A percentile compares a stretch with the other conserved stretches of the same genome.
Evolutionary conservation across 78 protist species (phyloP).

Genomic region (Isochrysis galbana): DNA sequence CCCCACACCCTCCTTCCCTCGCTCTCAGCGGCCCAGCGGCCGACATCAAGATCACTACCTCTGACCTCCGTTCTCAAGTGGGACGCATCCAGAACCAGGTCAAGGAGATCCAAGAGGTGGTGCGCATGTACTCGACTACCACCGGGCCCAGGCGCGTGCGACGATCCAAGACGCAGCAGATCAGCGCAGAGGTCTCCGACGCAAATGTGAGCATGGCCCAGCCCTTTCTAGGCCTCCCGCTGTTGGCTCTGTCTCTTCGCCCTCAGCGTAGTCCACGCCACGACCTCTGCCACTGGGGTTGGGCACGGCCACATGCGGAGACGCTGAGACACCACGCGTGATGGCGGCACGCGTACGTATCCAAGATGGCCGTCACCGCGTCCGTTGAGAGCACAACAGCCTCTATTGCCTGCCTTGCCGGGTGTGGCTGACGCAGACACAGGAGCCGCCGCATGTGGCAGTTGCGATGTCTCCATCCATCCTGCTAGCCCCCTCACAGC

Average conservation of each 20-base stretch:
- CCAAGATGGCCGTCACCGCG: background rate
- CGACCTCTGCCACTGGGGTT: background rate
- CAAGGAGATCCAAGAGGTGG: slow-evolving; percentile 29
- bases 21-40: background rate
- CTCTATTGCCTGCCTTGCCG: no score
- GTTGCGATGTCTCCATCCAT: no score
- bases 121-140: slow-evolving; percentile 9
- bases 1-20: no score
- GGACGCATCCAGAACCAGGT: slow-evolving; percentile 28
- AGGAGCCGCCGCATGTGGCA: no score
- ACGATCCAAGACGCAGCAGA: background rate
- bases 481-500: no score
- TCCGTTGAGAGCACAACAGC: no score
- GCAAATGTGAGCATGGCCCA: slow-evolving; percentile 48
- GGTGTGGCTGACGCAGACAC: no score
- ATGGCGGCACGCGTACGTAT: background rate
- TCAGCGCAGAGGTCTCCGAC: slow-evolving; percentile 56
- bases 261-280: background rate
- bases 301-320: background rate
- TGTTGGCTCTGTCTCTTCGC: background rate
- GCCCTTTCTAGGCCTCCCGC: background rate
- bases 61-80: background rate
- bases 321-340: background rate
- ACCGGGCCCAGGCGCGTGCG: slow-evolving; percentile 25
- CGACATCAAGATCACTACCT: slow-evolving; percentile 18